Base-by-base conservation (phyloP, 2,329 filamentous ascomycete species). In the Lachnellula subtilissima region DNA sequence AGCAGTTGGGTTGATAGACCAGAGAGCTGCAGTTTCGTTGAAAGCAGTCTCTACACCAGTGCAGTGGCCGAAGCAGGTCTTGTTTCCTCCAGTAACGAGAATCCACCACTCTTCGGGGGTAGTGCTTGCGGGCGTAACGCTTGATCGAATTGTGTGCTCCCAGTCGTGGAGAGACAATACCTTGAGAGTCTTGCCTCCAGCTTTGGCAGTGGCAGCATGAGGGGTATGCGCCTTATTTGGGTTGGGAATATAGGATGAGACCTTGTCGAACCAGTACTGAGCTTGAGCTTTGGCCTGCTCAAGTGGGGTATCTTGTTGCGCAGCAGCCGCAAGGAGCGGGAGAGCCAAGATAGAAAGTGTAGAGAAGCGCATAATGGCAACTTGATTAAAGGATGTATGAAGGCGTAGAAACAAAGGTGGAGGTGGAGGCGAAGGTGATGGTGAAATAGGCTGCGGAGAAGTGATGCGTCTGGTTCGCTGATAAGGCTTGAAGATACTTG, bases 101-200 rank as follows among this genome's bases (percentile, higher is more conserved):
- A 93, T 76, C 78, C 88, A 85, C 87, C 87, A 91, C 73, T 91
- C 86, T 72, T 87, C 86, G 5, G 88, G 86, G 7, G 74, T 78
- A 11, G 81, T 80, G 59, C 81, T 79, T 28, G 73, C 81, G 8
- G 82, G 72, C 58, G 82, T 76, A 56, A 87, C 82, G 32, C 83
- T 81, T 50, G 76, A 75, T 68, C 82, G 85, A 58, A 93, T 76
- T 2, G 84, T 82, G 25, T 86, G 74, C 71, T 85, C 82, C 87
- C 88, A 90, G 78, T 86, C 87, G 61, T 84, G 75, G 55, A 90
- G 76, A 5, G 83, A 86, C 64, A 93, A 71, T 50, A 80, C 70
- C 69, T 81, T 74, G 60, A 86, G 74, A 48, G 78, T 77, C 61
- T 74, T 72, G 47, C 72, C 70, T 2, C 78, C 80, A n/a, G 77